phyloP scores from a whole-genome alignment of 2,329 filamentous ascomycete genomes.

The Cladosporium sp. region DNA sequence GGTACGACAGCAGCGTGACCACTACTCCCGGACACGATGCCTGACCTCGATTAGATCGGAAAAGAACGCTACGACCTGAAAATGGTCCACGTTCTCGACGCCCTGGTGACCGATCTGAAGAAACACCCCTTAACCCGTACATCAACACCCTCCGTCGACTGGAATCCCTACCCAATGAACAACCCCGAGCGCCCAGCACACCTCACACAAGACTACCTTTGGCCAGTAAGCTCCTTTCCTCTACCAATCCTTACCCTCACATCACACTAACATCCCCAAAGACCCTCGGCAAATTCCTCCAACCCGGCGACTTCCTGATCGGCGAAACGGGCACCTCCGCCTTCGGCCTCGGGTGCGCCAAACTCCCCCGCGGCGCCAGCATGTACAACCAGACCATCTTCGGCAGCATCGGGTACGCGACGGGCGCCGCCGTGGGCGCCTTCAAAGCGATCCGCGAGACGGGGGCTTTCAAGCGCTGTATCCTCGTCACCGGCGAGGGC shows the following conservation, averaged over 20 bases:
- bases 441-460: slow-evolving; percentile 20
- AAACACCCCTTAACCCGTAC: slow-evolving; percentile 48
- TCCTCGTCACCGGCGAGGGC: slow-evolving; percentile 58
- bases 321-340: slow-evolving; percentile 30
- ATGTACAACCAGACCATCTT: slow-evolving; percentile 48
- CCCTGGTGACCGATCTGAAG: slow-evolving; percentile 54
- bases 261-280: background rate
- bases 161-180: slow-evolving; percentile 35
- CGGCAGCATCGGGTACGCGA: slow-evolving; percentile 27
- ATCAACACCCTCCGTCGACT: slow-evolving; percentile 41
- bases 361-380: slow-evolving; percentile 48
- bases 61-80: slow-evolving; percentile 71
- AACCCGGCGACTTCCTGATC: slow-evolving; percentile 21
- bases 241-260: background rate
- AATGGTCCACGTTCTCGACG: slow-evolving; percentile 58
- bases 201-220: slow-evolving; percentile 21
- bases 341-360: slow-evolving; percentile 48
- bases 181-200: slow-evolving; percentile 15
- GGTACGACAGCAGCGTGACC: background rate
- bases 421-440: slow-evolving; percentile 20
- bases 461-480: slow-evolving; percentile 42
- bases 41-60: slow-evolving; percentile 4
- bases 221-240: slow-evolving; percentile 8
- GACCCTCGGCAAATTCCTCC: slow-evolving; percentile 16
- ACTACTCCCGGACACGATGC: background rate